A percentile compares a stretch with the other conserved stretches of the same genome.
Conservation (phyloP, 169 alveolate genomes). For the Eimeria acervulina region DNA sequence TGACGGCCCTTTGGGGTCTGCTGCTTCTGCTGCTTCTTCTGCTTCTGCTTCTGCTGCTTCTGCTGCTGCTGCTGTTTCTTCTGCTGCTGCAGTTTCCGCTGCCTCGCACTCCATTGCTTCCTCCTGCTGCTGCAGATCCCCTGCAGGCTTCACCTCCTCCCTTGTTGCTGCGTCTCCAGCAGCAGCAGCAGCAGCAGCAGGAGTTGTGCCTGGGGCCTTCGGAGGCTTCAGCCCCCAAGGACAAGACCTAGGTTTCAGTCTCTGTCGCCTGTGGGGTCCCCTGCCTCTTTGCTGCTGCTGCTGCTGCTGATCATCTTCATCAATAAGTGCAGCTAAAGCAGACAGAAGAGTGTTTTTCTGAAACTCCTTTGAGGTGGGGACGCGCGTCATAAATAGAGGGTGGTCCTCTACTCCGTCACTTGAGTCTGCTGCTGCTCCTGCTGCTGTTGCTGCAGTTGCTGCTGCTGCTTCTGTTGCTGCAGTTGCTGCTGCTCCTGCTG, state of each 20-base stretch:
- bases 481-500: too few species aligned
- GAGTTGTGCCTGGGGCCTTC: neutral
- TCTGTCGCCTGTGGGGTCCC: neutral
- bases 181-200: too few species aligned
- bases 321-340: constrained; percentile 57
- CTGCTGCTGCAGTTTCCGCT: neutral
- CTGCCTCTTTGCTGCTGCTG: neutral
- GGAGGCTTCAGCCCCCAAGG: neutral
- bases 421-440: neutral
- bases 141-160: neutral
- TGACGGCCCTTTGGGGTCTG: neutral
- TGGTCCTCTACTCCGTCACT: constrained; percentile 23
- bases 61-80: neutral
- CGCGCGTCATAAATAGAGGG: constrained; percentile 52
- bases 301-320: constrained; percentile 38
- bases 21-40: too few species aligned
- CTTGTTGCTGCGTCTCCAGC: too few species aligned
- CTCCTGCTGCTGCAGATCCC: constrained; percentile 6
- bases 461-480: neutral
- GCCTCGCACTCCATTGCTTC: neutral
- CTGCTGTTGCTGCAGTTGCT: neutral
- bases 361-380: constrained; percentile 31
- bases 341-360: neutral
- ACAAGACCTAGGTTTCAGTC: neutral
- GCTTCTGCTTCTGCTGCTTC: neutral